Evolutionary conservation across 73 alveolate genomes (phyloP), one percentile per base, ranked within the genome.

Genomic region (Paramecium pentaurelia): DNA sequence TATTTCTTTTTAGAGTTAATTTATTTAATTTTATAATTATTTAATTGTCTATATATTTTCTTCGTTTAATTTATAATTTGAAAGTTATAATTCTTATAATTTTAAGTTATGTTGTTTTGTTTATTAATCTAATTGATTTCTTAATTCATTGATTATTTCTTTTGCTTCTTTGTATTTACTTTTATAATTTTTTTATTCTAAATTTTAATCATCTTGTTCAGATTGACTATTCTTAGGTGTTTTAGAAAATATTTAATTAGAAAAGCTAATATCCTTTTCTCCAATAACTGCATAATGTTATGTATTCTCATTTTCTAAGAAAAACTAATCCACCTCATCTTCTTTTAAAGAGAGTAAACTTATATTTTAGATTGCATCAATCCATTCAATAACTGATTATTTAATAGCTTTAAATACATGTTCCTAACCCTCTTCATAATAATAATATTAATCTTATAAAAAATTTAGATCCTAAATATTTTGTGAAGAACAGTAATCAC

Each of bases 281-380:
- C 12, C 68, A 12, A 30, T 42, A 75, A 12, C 8, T 18, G 27
- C 88, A 38, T 75, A 34, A 38, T 30, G 12, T 16, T 75, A 20
- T 2, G 9, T 75, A 18, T 20, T n/a, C 3, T 54, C 70, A 20
- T 54, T 54, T 54, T 54, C 70, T 14, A 54, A 54, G 32, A 54
- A 54, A 54, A 54, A 54, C 9, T 54, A 54, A 54, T 54, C 70
- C 1, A 54, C 70, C 8, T 54, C 32, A 18, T 7, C 22, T 3
- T 54, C 70, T 6, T 54, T 38, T 12, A 60, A 38, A 34, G 34
- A 22, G 3, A 75, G 20, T 75, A 34, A 18, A 18, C 70, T 54
- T 54, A 75, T 75, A 75, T 75, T 75, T 42, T 30, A 38, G 18
- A 75, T 75, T 38, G 64, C 88, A 75, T 75, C 88, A 22, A 42